phyloP scores from a whole-genome alignment of 2,329 filamentous ascomycete genomes.

The Acephala macrosclerotiorum region DNA sequence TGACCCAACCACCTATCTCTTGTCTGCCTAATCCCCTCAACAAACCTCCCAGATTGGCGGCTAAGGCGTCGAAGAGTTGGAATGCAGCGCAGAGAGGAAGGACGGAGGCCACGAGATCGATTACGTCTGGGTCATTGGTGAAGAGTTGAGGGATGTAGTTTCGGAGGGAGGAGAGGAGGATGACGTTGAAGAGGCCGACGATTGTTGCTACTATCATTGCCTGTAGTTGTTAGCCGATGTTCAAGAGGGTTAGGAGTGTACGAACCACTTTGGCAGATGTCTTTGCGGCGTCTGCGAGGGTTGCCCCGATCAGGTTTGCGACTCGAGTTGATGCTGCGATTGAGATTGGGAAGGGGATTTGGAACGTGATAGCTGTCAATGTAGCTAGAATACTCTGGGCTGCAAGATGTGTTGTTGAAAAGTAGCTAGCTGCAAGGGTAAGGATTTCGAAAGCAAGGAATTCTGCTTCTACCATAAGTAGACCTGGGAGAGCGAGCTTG shows the following conservation, averaged over 20 bases:
- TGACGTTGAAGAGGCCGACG: slow-evolving; percentile 82
- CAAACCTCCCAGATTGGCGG: slow-evolving; percentile 82
- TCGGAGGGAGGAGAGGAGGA: slow-evolving; percentile 72
- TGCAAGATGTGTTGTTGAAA: slow-evolving; percentile 81
- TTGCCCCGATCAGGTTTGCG: slow-evolving; percentile 90
- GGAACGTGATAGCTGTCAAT: slow-evolving; percentile 81
- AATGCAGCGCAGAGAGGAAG: slow-evolving; percentile 86
- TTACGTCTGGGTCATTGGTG: slow-evolving; percentile 75
- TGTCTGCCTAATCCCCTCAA: slow-evolving; percentile 88
- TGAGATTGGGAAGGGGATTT: slow-evolving; percentile 89
- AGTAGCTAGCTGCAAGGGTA: slow-evolving; percentile 81
- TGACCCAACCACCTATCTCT: slow-evolving; percentile 88
- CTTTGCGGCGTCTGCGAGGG: slow-evolving; percentile 80
- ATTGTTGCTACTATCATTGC: slow-evolving; percentile 69
- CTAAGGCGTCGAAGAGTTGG: slow-evolving; percentile 86
- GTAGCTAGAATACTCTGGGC: slow-evolving; percentile 88
- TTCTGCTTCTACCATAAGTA: slow-evolving; percentile 94
- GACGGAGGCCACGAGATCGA: slow-evolving; percentile 70
- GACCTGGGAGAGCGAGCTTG: slow-evolving; percentile 83
- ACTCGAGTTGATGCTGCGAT: slow-evolving; percentile 89
- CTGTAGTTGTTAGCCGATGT: slow-evolving; percentile 37
- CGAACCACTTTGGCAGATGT: slow-evolving; percentile 74
- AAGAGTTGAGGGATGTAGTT: slow-evolving; percentile 80
- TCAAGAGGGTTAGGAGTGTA: neutral
- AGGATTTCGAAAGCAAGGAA: slow-evolving; percentile 93